Percentiles rank a stretch among this genome's conserved stretches.
Conservation (phyloP, 768 basidiomycete genomes). For the Russula sp. region DNA sequence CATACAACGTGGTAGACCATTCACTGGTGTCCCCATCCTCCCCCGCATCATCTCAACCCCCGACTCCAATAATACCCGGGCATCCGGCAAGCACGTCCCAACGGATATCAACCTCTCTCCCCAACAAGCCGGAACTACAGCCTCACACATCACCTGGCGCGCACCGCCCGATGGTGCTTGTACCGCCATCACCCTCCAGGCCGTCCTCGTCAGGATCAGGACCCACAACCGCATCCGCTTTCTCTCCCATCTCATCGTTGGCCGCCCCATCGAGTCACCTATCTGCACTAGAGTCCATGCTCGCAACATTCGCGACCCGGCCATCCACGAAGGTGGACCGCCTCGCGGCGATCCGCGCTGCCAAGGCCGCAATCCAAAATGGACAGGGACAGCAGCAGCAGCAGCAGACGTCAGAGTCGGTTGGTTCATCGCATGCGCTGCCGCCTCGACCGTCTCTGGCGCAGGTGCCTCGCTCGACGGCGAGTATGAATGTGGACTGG, state of each 20-base stretch:
- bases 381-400: neutral
- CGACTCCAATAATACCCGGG: neutral
- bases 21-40: neutral
- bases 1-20: neutral
- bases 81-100: neutral
- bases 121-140: neutral
- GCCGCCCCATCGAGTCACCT: neutral
- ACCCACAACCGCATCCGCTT: neutral
- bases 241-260: neutral
- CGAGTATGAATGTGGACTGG: neutral
- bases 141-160: neutral
- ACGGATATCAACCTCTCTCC: neutral
- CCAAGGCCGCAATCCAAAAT: conserved; percentile 4
- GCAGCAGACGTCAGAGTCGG: neutral
- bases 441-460: neutral
- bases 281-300: neutral
- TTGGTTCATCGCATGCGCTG: neutral
- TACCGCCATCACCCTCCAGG: neutral
- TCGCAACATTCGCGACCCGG: neutral
- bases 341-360: conserved; percentile 4
- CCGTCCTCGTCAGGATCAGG: neutral
- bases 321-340: neutral
- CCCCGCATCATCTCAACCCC: neutral
- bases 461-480: neutral
- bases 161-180: neutral